Evolutionary conservation across 106 monocot species (phyloP), one percentile per base, ranked within the genome.

Genomic region (Alisma plantagoaquatica): DNA sequence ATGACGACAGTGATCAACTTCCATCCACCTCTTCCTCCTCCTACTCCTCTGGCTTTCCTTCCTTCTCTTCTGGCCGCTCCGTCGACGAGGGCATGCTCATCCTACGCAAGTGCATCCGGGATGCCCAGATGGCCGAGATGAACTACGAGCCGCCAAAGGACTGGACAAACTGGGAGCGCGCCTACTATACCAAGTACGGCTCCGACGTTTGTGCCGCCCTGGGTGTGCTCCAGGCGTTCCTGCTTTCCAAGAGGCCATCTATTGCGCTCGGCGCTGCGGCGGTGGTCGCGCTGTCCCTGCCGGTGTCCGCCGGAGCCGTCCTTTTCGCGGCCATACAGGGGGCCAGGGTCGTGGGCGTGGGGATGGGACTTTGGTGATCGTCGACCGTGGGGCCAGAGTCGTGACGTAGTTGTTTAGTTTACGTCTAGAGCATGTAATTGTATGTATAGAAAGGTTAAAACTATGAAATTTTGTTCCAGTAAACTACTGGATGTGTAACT

Each of bases 61-160:
- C n/a, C n/a, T n/a, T 61, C 22, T 54, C 43, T 15, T 44, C 26
- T 2, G 54, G 54, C 6, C 23, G 62, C 27, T 27, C 48, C 24
- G 62, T 62, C 14, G 61, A 70, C 35, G 70, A 70, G 70, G 61
- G 62, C 70, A 70, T 70, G 60, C 15, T 61, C 26, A 53, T 60
- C 23, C 61, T 69, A 23, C 33, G 61, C 12, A 52, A 35, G 51
- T 54, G 61, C 50, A 11, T 64, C 12, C 20, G 44, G 12, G 53
- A 64, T 41, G 9, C 53, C 12, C 53, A 64, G 53, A 16, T 64
- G 27, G 41, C n/a, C 43, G 53, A 64, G 20, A 29, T n/a, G 16
- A 12, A 1, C n/a, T 12, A 27, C 64, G 53, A 42, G 24, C 11
- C 5, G n/a, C 53, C 2, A 8, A 12, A 17, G 28, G 57, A 27